phyloP scores from a whole-genome alignment of 345 rosid genomes.

The Arabis hirsuta region DNA sequence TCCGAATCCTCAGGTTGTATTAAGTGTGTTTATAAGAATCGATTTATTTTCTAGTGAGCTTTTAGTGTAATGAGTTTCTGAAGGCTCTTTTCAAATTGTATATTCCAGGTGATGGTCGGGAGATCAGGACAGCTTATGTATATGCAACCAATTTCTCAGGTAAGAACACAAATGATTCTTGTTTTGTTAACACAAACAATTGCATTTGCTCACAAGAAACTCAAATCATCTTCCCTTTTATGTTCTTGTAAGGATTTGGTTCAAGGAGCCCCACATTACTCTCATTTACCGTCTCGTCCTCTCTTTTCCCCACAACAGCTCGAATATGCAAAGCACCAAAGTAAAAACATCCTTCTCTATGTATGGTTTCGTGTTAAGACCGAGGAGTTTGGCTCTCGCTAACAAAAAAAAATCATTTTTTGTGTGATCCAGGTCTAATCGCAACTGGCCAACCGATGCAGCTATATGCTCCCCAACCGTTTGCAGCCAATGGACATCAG shows the following conservation, averaged over 20 bases:
- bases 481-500: constrained; percentile 51
- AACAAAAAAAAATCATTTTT: neutral
- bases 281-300: constrained; percentile 59
- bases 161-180: constrained; percentile 43
- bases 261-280: constrained; percentile 52
- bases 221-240: neutral
- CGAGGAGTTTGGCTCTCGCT: constrained; percentile 12
- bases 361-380: constrained; percentile 16
- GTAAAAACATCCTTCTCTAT: constrained; percentile 30
- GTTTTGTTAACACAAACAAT: neutral
- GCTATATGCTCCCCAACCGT: constrained; percentile 52
- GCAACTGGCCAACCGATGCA: constrained; percentile 30
- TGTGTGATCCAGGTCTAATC: constrained; percentile 33
- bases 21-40: constrained; percentile 10
- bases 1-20: constrained; percentile 69
- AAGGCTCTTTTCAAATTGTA: constrained; percentile 28
- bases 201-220: constrained; percentile 28
- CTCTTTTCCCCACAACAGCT: constrained; percentile 55
- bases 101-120: constrained; percentile 69
- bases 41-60: neutral
- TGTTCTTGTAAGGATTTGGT: constrained; percentile 52
- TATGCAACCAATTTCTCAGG: constrained; percentile 76
- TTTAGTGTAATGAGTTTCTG: constrained; percentile 14
- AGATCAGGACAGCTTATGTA: constrained; percentile 72
- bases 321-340: constrained; percentile 62